Base-by-base conservation (phyloP, 2,329 filamentous ascomycete genomes). In the Emmonsia crescens region DNA sequence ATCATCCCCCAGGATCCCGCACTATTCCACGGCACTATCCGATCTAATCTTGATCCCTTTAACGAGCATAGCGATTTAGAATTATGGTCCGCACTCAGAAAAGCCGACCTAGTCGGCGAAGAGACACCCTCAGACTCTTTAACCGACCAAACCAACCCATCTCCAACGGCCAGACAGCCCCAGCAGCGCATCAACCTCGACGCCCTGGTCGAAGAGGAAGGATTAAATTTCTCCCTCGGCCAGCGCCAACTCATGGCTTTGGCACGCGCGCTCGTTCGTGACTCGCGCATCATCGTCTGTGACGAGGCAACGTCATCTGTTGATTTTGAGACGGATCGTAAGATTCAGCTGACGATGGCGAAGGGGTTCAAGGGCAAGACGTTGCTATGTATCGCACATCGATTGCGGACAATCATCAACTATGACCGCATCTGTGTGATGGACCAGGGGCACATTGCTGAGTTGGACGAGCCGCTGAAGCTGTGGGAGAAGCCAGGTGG, bases 391-490 rank as follows among this genome's bases (percentile, higher is more conserved):
- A 96, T 97, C 72, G 93, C 93, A 5, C 93, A 97, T 75, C 83
- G 93, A 5, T 79, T 97, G 69, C 88, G 90, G 70, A 97, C 94
- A 0, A 96, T 99, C 65, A 88, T 97, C 64, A 86, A 87, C 33
- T 97, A 97, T 74, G 93, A 99, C 74, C 85, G 93, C 55, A 96
- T 99, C 72, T 93, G 91, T 69, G 94, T 99, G 68, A 96, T 99
- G 92, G 93, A 97, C 69, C 82, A 86, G 52, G 94, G 94, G 0
- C 77, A 78, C 19, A 96, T 99, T 70, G 90, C 89, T 0, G 92
- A 97, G 81, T 79, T 97, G 65, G 94, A 89, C 70, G 82, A 83
- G 16, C 94, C 94, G 1, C 71, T 88, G 49, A 80, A 78, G 51
- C 77, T 99, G 63, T 97, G 88, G 81, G 82, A 86, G 63, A 73